phyloP scores from a whole-genome alignment of 208 protist genomes.

The Trypanosoma lewisi region DNA sequence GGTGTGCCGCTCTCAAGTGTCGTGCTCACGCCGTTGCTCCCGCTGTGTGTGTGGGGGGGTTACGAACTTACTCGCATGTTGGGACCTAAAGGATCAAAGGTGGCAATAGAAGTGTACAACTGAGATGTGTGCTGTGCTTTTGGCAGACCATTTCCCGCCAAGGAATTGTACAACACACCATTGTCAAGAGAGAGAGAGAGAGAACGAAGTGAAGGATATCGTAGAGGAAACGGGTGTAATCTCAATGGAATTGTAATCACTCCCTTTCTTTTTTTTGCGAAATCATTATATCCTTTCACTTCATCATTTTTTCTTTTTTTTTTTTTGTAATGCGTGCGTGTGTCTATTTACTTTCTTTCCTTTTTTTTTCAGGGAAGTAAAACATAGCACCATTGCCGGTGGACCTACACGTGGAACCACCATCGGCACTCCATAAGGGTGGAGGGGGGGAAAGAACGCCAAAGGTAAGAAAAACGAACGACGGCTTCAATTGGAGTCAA shows the following conservation, averaged over 20 bases:
- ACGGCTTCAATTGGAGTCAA: too few relatives aligned
- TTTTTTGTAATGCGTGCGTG: too few relatives aligned
- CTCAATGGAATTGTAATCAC: too few relatives aligned
- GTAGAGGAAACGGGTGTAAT: too few relatives aligned
- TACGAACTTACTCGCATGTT: constrained; percentile 55
- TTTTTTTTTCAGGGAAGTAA: neutral
- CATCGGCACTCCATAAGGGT: too few relatives aligned
- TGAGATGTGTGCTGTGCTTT: neutral
- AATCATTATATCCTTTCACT: too few relatives aligned
- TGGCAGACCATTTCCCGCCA: neutral
- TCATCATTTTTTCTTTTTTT: too few relatives aligned
- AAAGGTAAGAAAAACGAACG: neutral
- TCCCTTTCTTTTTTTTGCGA: too few relatives aligned
- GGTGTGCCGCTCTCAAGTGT: constrained; percentile 49
- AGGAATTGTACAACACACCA: too few relatives aligned
- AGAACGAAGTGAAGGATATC: too few relatives aligned
- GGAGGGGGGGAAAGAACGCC: neutral
- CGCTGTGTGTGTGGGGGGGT: constrained; percentile 45
- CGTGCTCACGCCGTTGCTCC: constrained; percentile 45
- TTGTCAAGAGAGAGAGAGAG: too few relatives aligned
- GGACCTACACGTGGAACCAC: neutral
- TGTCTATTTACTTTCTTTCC: neutral
- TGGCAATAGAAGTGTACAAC: constrained; percentile 46
- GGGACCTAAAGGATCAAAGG: constrained; percentile 58
- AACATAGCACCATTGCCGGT: neutral